A percentile compares a stretch with the other conserved stretches of the same genome.
These are phyloP conservation scores for Suillus cothurnatus DNA, from an alignment of 768 basidiomycete species.

Conservation along the genomic window DNA sequence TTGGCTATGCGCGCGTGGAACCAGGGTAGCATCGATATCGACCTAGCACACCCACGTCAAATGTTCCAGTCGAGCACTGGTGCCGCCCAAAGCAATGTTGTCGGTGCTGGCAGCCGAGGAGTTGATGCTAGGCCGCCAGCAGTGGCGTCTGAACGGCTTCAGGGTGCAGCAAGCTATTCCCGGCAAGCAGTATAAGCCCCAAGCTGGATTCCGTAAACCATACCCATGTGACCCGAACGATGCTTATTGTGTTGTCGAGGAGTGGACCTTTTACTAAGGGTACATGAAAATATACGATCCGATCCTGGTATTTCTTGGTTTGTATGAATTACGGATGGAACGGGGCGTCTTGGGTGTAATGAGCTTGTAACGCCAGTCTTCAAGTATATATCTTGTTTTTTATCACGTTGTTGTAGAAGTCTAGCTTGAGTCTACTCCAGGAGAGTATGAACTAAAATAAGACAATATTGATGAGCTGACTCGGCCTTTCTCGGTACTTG, in stretches of 20 bases:
- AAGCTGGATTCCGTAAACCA: conserved; percentile 39
- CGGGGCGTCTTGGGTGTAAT: not conserved
- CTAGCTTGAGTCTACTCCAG: conserved; percentile 12
- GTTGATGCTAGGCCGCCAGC: conserved; percentile 24
- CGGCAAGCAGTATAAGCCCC: conserved; percentile 30
- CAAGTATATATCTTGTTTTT: conserved; percentile 27
- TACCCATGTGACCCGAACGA: conserved; percentile 62
- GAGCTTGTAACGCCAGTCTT: conserved; percentile 9
- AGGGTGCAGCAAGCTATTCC: conserved; percentile 16
- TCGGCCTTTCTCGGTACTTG: conserved; percentile 15
- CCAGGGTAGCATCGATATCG: conserved; percentile 32
- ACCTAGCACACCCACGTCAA: conserved; percentile 31
- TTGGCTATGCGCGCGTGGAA: conserved; percentile 43
- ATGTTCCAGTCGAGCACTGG: conserved; percentile 37
- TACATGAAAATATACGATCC: not conserved
- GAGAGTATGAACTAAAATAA: not conserved
- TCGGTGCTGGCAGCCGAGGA: conserved; percentile 33
- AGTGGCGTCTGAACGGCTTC: conserved; percentile 19
- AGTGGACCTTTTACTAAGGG: conserved; percentile 54
- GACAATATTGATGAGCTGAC: not conserved
- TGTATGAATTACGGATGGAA: not conserved
- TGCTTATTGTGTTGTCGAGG: conserved; percentile 71
- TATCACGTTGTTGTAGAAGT: conserved; percentile 14
- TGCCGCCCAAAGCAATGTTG: conserved; percentile 35
- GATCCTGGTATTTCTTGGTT: not conserved